Evolutionary conservation across 2,329 filamentous ascomycete species (phyloP).

Genomic region (Ophiostoma ulmi): DNA sequence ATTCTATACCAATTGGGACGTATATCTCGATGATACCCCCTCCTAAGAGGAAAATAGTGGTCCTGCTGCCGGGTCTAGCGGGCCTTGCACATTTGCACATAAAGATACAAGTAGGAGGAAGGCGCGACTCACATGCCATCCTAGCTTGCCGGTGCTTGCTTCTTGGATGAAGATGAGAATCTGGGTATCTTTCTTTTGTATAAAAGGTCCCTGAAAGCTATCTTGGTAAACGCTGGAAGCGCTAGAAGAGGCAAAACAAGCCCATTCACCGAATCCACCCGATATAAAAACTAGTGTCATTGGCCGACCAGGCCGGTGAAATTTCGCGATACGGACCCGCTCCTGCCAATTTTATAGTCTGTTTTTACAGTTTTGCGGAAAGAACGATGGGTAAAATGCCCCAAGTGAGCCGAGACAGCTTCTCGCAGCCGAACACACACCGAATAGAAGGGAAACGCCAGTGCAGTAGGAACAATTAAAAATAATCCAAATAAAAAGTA

Average conservation of each 20-base stretch:
- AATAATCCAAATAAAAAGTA: background rate
- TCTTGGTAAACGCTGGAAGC: background rate
- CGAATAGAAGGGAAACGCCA: background rate
- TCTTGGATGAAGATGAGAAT: background rate
- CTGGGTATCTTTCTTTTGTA: background rate
- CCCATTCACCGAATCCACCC: constrained; percentile 28
- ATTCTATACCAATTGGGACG: background rate
- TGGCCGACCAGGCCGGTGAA: constrained; percentile 17
- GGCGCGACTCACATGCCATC: background rate
- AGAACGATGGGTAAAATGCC: background rate
- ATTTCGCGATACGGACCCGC: constrained; percentile 13
- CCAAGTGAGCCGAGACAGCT: background rate
- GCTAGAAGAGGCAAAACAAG: constrained; percentile 3
- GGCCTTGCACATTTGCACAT: background rate
- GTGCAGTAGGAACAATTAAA: background rate
- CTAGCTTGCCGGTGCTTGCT: background rate
- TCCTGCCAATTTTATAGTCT: constrained; percentile 3
- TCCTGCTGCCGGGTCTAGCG: background rate
- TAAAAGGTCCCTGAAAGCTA: background rate
- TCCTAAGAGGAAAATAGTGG: background rate
- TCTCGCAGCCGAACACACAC: constrained; percentile 10
- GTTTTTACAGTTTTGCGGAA: constrained; percentile 15
- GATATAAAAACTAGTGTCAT: constrained; percentile 23
- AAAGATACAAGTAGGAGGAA: background rate
- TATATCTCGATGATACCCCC: background rate